Evolutionary conservation across 345 rosid genomes (phyloP).

Genomic region (Zanthoxylum bungeanum): DNA sequence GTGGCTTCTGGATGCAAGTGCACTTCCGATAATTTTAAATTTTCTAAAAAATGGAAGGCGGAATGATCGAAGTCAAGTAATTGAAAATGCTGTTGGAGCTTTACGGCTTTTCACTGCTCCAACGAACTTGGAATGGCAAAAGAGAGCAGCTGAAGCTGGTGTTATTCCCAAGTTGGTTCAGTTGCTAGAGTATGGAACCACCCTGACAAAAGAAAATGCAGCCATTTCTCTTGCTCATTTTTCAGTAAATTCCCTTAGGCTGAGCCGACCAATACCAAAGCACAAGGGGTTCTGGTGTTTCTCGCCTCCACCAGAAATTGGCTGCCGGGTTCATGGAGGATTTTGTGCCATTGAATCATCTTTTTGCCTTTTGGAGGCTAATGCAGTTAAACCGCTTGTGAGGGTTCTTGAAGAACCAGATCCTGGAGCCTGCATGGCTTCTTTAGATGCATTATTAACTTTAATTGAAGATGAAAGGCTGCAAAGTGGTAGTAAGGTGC

Average conservation of each 20-base stretch:
- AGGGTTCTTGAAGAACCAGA: slow-evolving; percentile 46
- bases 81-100: slow-evolving; percentile 57
- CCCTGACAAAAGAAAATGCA: slow-evolving; percentile 44
- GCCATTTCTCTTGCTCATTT: slow-evolving; percentile 48
- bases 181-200: slow-evolving; percentile 44
- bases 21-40: slow-evolving; percentile 27
- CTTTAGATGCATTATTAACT: slow-evolving; percentile 61
- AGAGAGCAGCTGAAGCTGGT: slow-evolving; percentile 47
- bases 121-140: slow-evolving; percentile 46
- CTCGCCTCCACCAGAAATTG: slow-evolving; percentile 38
- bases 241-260: slow-evolving; percentile 40
- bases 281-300: slow-evolving; percentile 47
- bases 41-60: slow-evolving; percentile 21
- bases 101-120: slow-evolving; percentile 49
- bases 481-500: slow-evolving; percentile 55
- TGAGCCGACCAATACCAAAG: slow-evolving; percentile 35
- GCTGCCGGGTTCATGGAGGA: slow-evolving; percentile 54
- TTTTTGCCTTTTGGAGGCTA: slow-evolving; percentile 66
- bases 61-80: slow-evolving; percentile 31
- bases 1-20: slow-evolving; percentile 54
- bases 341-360: slow-evolving; percentile 54
- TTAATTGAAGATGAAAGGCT: slow-evolving; percentile 51
- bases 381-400: slow-evolving; percentile 51
- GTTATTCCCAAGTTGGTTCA: slow-evolving; percentile 49
- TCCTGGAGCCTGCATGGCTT: slow-evolving; percentile 45